A percentile compares a stretch with the other conserved stretches of the same genome.
phyloP scores from a whole-genome alignment of 805 yeast genomes.

The Pichia heedii region DNA sequence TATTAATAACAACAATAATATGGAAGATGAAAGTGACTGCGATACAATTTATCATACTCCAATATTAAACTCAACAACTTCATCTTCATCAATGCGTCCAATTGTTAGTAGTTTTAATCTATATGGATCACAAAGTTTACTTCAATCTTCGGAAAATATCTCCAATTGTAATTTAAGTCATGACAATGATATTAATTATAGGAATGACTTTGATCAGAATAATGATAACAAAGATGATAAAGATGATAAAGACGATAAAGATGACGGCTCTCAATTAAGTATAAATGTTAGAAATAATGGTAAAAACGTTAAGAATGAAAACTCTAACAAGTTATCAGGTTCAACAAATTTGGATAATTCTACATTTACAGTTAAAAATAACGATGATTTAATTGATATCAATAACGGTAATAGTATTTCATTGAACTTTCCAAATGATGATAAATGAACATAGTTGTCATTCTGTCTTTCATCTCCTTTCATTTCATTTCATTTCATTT shows the following conservation, averaged over 20 bases:
- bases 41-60: constrained; percentile 24
- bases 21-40: constrained; percentile 14
- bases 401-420: constrained; percentile 12
- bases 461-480: too few relatives aligned
- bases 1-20: neutral
- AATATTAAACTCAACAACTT: constrained; percentile 11
- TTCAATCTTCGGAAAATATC: neutral
- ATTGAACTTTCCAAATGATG: constrained; percentile 8
- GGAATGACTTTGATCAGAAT: neutral
- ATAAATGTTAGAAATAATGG: too few relatives aligned
- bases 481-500: too few relatives aligned
- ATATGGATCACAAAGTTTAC: constrained; percentile 12
- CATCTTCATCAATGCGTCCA: constrained; percentile 8
- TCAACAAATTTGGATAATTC: neutral
- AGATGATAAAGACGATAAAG: neutral
- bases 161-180: neutral
- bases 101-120: constrained; percentile 11
- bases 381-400: constrained; percentile 2
- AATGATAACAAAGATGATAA: neutral
- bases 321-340: neutral
- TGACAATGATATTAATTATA: neutral
- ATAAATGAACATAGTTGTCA: too few relatives aligned
- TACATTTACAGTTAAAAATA: neutral
- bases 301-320: too few relatives aligned
- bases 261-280: too few relatives aligned